A percentile compares a stretch with the other conserved stretches of the same genome.
phyloP scores from a whole-genome alignment of 805 yeast species.

The Nakazawaea siamensis region DNA sequence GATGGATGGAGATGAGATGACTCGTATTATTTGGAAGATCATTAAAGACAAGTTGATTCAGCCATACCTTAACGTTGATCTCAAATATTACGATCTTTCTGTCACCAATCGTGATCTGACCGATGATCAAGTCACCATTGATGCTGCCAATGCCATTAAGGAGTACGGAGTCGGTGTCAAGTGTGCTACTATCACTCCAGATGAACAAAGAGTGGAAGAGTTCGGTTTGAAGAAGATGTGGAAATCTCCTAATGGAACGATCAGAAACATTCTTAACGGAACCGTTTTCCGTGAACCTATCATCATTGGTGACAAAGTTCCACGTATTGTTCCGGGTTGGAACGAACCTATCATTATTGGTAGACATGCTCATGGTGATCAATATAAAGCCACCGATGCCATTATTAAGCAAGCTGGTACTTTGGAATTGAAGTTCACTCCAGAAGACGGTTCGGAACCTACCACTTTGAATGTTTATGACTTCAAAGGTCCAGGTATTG shows the following conservation, averaged over 20 bases:
- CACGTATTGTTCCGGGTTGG: constrained; percentile 75
- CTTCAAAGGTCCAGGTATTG: constrained; percentile 64
- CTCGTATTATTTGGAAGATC: constrained; percentile 73
- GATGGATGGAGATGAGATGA: constrained; percentile 82
- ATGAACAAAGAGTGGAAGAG: constrained; percentile 72
- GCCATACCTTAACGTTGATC: constrained; percentile 66
- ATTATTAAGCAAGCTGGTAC: constrained; percentile 61
- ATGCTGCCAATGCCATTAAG: constrained; percentile 70
- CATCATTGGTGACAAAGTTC: constrained; percentile 62
- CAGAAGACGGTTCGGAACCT: constrained; percentile 45
- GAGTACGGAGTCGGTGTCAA: constrained; percentile 75
- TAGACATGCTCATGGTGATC: constrained; percentile 83
- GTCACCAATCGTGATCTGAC: constrained; percentile 63
- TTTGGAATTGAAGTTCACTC: constrained; percentile 58
- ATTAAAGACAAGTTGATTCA: constrained; percentile 60
- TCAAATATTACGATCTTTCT: constrained; percentile 71
- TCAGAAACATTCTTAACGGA: constrained; percentile 74
- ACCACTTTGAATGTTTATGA: constrained; percentile 47
- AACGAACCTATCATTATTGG: constrained; percentile 78
- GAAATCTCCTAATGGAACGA: constrained; percentile 81
- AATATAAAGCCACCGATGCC: constrained; percentile 73
- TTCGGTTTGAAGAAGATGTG: constrained; percentile 72
- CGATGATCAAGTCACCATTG: constrained; percentile 65
- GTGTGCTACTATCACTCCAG: constrained; percentile 84
- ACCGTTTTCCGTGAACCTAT: constrained; percentile 83